Conservation (phyloP, 2,329 filamentous ascomycete genomes). For the Cladophialophora chaetospira region DNA sequence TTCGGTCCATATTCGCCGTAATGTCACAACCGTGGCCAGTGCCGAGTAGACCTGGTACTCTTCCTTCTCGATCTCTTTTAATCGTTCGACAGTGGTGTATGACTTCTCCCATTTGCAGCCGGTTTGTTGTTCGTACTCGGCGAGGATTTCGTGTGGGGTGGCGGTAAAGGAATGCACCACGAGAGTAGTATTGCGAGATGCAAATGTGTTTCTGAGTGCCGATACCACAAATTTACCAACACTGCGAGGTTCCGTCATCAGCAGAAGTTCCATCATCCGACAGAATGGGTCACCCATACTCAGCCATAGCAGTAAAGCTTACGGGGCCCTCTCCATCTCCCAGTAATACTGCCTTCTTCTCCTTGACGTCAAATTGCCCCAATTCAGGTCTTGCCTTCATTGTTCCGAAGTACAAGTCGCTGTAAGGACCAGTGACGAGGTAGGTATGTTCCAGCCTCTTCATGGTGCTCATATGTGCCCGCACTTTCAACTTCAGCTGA, state of each 20-base stretch:
- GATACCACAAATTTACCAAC: conserved; percentile 68
- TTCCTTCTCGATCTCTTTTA: conserved; percentile 61
- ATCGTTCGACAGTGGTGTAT: conserved; percentile 55
- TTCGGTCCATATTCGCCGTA: conserved; percentile 71
- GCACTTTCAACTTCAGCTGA: conserved; percentile 69
- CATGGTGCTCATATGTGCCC: conserved; percentile 55
- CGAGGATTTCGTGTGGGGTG: conserved; percentile 63
- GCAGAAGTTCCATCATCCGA: neutral
- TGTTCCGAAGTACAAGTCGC: conserved; percentile 61
- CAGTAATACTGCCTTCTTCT: conserved; percentile 61
- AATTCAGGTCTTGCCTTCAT: conserved; percentile 41
- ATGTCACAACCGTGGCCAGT: conserved; percentile 58
- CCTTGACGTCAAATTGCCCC: conserved; percentile 62
- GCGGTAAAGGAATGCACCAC: conserved; percentile 72
- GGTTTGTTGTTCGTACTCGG: conserved; percentile 70
- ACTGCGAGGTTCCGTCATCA: conserved; percentile 40
- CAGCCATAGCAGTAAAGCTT: conserved; percentile 70
- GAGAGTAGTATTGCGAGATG: conserved; percentile 58
- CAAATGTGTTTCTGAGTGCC: conserved; percentile 59
- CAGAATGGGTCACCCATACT: conserved; percentile 50
- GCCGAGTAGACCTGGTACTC: conserved; percentile 59
- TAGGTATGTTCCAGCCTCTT: conserved; percentile 64
- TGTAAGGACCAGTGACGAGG: conserved; percentile 70
- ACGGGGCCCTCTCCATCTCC: conserved; percentile 64
- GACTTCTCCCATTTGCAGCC: conserved; percentile 57